Percentiles rank a stretch among this genome's conserved stretches.
These are phyloP conservation scores for Saturnispora diversa DNA, from an alignment of 805 yeast genomes.

Conservation along the genomic window DNA sequence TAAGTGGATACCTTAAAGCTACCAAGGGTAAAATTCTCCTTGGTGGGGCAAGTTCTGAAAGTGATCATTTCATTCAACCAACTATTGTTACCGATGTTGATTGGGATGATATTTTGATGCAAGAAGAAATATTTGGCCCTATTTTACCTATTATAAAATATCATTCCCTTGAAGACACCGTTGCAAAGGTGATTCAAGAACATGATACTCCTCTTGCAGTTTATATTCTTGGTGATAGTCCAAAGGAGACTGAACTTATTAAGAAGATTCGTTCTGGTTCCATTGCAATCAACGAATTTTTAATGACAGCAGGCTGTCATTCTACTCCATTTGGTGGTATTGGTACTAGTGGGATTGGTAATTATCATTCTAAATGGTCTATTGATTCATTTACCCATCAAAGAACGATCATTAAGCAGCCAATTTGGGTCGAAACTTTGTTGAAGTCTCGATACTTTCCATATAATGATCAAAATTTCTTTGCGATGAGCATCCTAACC, in stretches of 20 bases:
- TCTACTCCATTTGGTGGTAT: conserved; percentile 86
- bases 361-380: conserved; percentile 70
- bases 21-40: conserved; percentile 47
- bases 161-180: conserved; percentile 31
- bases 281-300: conserved; percentile 55
- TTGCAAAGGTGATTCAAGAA: conserved; percentile 35
- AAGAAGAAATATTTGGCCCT: conserved; percentile 78
- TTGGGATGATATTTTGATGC: conserved; percentile 66
- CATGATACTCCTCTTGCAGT: conserved; percentile 78
- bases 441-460: conserved; percentile 62
- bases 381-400: conserved; percentile 69
- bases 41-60: conserved; percentile 41
- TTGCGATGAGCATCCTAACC: conserved; percentile 8
- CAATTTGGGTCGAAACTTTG: conserved; percentile 55
- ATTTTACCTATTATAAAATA: conserved; percentile 65
- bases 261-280: conserved; percentile 64
- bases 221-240: conserved; percentile 53
- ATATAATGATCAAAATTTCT: conserved; percentile 29
- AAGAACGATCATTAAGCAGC: conserved; percentile 59
- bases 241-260: conserved; percentile 42
- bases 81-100: conserved; percentile 58
- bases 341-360: conserved; percentile 76
- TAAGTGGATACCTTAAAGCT: conserved; percentile 34
- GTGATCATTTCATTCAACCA: conserved; percentile 51
- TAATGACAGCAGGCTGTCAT: conserved; percentile 58